Conservation (phyloP, 805 yeast species). For the Kodamaea jinghongensis region DNA sequence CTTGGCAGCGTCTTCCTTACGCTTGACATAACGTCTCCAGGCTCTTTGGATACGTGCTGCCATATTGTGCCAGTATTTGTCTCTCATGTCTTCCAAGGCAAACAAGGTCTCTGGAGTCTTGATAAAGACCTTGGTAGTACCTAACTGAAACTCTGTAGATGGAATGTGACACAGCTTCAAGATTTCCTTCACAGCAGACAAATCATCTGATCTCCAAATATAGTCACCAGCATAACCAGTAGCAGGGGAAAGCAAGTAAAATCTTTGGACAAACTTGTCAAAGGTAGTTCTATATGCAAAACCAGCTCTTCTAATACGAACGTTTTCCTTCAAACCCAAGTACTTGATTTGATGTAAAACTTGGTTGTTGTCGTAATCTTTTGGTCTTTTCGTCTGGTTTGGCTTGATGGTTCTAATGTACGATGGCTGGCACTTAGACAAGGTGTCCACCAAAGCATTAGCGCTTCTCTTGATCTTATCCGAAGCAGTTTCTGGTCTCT, state of each 20-base stretch:
- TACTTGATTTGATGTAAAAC: slow-evolving; percentile 95
- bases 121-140: slow-evolving; percentile 88
- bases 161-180: slow-evolving; percentile 65
- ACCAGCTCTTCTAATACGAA: slow-evolving; percentile 96
- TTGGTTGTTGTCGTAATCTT: slow-evolving; percentile 83
- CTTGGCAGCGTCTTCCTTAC: slow-evolving; percentile 84
- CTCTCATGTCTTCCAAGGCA: slow-evolving; percentile 94
- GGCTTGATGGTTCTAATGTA: slow-evolving; percentile 98
- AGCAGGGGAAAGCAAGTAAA: slow-evolving; percentile 78
- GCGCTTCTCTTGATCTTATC: slow-evolving; percentile 94
- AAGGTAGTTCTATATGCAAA: slow-evolving; percentile 97
- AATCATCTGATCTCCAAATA: slow-evolving; percentile 56
- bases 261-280: slow-evolving; percentile 93
- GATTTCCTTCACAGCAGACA: slow-evolving; percentile 50
- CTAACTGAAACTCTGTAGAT: slow-evolving; percentile 79
- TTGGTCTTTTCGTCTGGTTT: slow-evolving; percentile 86
- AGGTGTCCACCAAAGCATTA: slow-evolving; percentile 81
- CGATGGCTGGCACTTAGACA: slow-evolving; percentile 89
- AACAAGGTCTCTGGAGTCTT: slow-evolving; percentile 96
- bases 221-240: slow-evolving; percentile 89
- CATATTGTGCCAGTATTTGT: slow-evolving; percentile 96
- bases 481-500: slow-evolving; percentile 92
- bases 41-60: slow-evolving; percentile 97
- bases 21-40: slow-evolving; percentile 79
- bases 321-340: slow-evolving; percentile 94